phyloP scores from a whole-genome alignment of 2,329 filamentous ascomycete genomes.

The Sporothrix brasiliensis region DNA sequence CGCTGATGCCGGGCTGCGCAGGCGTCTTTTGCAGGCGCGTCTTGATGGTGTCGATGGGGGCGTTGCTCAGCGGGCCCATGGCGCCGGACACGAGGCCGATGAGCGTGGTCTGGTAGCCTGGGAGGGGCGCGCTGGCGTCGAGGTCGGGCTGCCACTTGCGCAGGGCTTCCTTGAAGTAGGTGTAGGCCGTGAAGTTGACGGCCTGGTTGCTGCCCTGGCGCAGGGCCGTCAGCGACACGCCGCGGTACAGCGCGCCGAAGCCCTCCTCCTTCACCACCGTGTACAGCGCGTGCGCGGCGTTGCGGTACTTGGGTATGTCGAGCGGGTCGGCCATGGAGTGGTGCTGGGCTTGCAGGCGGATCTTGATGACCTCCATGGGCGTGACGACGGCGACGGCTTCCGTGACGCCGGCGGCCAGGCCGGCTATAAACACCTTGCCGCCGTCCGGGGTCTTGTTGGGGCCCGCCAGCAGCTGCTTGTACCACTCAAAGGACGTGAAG shows the following conservation, averaged over 20 bases:
- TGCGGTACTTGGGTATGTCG: conserved; percentile 95
- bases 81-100: conserved; percentile 91
- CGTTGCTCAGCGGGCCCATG: conserved; percentile 94
- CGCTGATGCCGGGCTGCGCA: conserved; percentile 77
- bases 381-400: conserved; percentile 96
- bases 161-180: conserved; percentile 82
- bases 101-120: conserved; percentile 84
- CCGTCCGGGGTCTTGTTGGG: conserved; percentile 59
- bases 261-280: conserved; percentile 94
- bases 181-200: conserved; percentile 98
- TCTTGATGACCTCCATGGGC: conserved; percentile 99
- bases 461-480: conserved; percentile 81
- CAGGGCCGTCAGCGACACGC: conserved; percentile 89
- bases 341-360: conserved; percentile 95
- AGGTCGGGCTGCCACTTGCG: conserved; percentile 73
- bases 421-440: conserved; percentile 72
- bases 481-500: conserved; percentile 95
- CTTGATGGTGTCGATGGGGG: conserved; percentile 99
- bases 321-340: conserved; percentile 97
- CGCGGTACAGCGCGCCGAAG: conserved; percentile 82
- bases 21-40: conserved; percentile 90
- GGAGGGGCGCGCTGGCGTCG: conserved; percentile 62
- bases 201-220: conserved; percentile 97
- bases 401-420: conserved; percentile 88
- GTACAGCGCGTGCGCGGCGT: conserved; percentile 80